Conservation (phyloP, 495 filamentous ascomycete genomes). For the Lepidopterella palustris region DNA sequence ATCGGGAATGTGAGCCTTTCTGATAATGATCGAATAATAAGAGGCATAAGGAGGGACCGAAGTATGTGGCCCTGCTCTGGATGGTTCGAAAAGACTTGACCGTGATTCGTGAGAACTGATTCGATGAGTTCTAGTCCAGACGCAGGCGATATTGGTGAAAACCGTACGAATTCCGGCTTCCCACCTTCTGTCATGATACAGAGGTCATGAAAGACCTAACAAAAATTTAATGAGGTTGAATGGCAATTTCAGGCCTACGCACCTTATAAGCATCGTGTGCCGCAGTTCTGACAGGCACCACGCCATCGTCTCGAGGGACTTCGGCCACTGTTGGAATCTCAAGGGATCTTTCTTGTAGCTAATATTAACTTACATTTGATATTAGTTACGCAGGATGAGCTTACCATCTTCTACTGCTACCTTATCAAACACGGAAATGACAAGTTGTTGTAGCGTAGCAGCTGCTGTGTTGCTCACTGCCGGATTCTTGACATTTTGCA, state of each 20-base stretch:
- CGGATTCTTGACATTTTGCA: constrained; percentile 83
- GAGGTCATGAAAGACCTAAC: constrained; percentile 75
- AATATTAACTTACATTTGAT: not conserved
- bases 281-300: constrained; percentile 60
- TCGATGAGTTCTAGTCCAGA: constrained; percentile 90
- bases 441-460: constrained; percentile 88
- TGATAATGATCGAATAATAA: constrained; percentile 69
- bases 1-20: constrained; percentile 75
- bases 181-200: constrained; percentile 82
- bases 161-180: constrained; percentile 68
- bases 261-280: constrained; percentile 81
- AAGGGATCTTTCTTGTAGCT: constrained; percentile 38
- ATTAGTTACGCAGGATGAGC: constrained; percentile 17
- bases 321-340: constrained; percentile 52
- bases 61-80: constrained; percentile 75
- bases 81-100: constrained; percentile 68
- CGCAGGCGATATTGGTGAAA: constrained; percentile 65
- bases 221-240: not conserved
- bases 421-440: constrained; percentile 88
- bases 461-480: constrained; percentile 93
- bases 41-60: constrained; percentile 73
- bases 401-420: constrained; percentile 74
- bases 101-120: constrained; percentile 78
- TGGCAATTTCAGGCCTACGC: constrained; percentile 13
- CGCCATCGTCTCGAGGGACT: constrained; percentile 55